Evolutionary conservation across 331 rosid species (phyloP).

Genomic region (Quercus phellos): DNA sequence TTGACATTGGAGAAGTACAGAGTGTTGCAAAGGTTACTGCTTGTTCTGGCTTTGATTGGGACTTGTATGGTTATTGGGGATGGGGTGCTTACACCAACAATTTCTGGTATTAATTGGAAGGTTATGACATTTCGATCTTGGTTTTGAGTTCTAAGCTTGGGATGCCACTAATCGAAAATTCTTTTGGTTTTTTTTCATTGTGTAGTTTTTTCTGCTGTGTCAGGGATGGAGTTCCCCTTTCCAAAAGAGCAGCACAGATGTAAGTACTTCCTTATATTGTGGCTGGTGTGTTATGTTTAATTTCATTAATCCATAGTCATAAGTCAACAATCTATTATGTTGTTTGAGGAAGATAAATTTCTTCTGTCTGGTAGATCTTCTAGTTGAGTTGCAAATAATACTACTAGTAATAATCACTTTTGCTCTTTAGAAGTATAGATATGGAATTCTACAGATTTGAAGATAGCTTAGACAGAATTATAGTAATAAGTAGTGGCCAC

Average conservation of each 20-base stretch:
- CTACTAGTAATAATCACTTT: background rate
- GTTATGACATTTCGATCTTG: slow-evolving; percentile 15
- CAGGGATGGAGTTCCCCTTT: slow-evolving; percentile 92
- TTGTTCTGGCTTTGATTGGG: slow-evolving; percentile 86
- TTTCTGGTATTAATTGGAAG: slow-evolving; percentile 62
- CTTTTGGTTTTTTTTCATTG: slow-evolving; percentile 12
- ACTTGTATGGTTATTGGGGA: slow-evolving; percentile 99
- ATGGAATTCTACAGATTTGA: slow-evolving; percentile 16
- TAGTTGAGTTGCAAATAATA: slow-evolving; percentile 17
- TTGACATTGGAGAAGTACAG: slow-evolving; percentile 70
- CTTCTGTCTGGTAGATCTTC: slow-evolving; percentile 1
- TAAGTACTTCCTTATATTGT: slow-evolving; percentile 32
- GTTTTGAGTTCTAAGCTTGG: slow-evolving; percentile 13
- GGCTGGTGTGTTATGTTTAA: background rate
- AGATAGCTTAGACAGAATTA: background rate
- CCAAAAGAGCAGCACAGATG: slow-evolving; percentile 81
- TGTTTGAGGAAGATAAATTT: slow-evolving; percentile 10
- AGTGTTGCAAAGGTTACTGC: slow-evolving; percentile 68
- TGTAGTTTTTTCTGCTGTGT: slow-evolving; percentile 97
- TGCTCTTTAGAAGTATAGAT: slow-evolving; percentile 19
- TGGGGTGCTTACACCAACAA: slow-evolving; percentile 97
- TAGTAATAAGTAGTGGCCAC: slow-evolving; percentile 3
- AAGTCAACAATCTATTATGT: slow-evolving; percentile 5
- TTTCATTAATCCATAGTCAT: background rate
- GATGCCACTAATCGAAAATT: slow-evolving; percentile 15